Base-by-base conservation (phyloP, 108 stramenopile genomes). In the Skeletonema costatum region DNA sequence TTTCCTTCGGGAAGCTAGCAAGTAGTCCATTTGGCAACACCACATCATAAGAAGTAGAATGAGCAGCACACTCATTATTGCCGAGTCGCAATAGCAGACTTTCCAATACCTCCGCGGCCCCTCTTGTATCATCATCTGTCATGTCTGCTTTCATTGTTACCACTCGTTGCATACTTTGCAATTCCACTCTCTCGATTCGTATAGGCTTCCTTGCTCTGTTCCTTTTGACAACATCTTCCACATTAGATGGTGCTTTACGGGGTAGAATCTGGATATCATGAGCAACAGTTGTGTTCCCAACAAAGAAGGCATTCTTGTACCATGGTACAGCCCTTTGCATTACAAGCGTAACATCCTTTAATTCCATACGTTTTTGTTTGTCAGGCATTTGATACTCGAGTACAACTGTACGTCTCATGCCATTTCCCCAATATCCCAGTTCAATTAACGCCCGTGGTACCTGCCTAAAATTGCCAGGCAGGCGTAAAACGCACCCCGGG, bases 151-250 rank as follows among this genome's bases (percentile, higher is more conserved):
- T 19, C 5, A 0, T 51, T 51, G 50, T 51, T 51, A 51, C 50
- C 50, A 51, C 50, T 51, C 50, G 50, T 51, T 51, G n/a, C 50
- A 51, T 51, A 51, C 17, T 51, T 51, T 51, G 50, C 17, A 51
- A 19, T 19, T 51, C n/a, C 19, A 51, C 50, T 51, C 2, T 51
- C 19, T 51, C 50, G 50, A 51, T 51, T 51, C 17, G n/a, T 1
- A 51, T 1, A 17, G 50, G 50, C 17, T 51, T 51, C 17, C 50
- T 51, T 51, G 17, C 50, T 19, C 17, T 51, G 17, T 51, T 51
- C 50, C 50, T 51, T n/a, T 51, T 51, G n/a, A 51, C 17, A 7
- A 51, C 17, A 51, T 51, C 50, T 51, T 51, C 50, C 50, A 2
- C n/a, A 17, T 51, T 51, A 19, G 50, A 19, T 51, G 50, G 17